A percentile compares a stretch with the other conserved stretches of the same genome.
phyloP scores from a whole-genome alignment of 345 rosid genomes.

The Ceriops decandra region DNA sequence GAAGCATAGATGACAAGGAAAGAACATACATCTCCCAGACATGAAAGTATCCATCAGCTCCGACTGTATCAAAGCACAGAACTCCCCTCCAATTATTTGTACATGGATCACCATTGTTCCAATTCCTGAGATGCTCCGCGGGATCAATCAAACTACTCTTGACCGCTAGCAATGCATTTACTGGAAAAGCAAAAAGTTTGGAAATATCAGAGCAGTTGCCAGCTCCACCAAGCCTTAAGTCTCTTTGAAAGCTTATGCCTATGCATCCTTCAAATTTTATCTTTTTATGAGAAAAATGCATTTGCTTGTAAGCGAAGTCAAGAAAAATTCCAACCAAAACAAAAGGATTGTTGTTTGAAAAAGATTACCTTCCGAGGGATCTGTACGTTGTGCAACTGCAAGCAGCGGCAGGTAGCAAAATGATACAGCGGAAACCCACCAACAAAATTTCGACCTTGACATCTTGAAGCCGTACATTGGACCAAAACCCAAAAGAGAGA shows the following conservation, averaged over 20 bases:
- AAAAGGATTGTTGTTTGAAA: neutral
- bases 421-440: constrained; percentile 26
- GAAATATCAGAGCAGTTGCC: neutral
- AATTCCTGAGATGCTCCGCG: neutral
- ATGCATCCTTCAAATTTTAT: neutral
- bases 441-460: constrained; percentile 23
- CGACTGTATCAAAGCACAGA: neutral
- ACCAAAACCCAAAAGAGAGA: neutral
- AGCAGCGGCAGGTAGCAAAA: constrained; percentile 32
- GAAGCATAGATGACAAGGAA: neutral
- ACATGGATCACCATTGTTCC: constrained; percentile 14
- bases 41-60: constrained; percentile 9
- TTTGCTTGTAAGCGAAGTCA: neutral
- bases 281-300: neutral
- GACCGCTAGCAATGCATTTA: constrained; percentile 10
- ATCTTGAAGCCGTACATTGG: constrained; percentile 14
- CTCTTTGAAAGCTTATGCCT: neutral
- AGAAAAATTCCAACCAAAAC: neutral
- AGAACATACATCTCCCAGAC: constrained; percentile 17
- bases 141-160: constrained; percentile 2
- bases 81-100: constrained; percentile 13
- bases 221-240: neutral
- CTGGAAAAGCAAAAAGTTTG: constrained; percentile 5
- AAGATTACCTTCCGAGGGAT: constrained; percentile 61
- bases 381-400: constrained; percentile 37